Conservation (phyloP, 2,329 filamentous ascomycete genomes). For the Aureobasidium sp. region DNA sequence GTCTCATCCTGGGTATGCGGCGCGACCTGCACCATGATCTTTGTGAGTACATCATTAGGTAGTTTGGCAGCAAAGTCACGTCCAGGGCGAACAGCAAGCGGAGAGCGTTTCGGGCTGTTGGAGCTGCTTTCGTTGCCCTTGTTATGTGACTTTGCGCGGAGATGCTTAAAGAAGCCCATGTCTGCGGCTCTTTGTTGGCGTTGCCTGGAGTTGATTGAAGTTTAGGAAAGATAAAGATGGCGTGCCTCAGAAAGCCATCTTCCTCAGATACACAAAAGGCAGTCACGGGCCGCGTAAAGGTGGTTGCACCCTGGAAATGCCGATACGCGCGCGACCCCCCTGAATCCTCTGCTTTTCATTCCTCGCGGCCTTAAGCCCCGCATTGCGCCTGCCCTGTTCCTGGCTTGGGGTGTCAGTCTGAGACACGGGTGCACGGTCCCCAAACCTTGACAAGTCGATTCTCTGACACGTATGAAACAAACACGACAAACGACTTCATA, state of each 20-base stretch:
- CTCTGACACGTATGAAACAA: constrained; percentile 7
- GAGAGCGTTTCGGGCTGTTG: constrained; percentile 18
- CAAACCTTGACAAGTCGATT: neutral
- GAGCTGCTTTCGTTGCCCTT: constrained; percentile 31
- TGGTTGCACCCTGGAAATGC: neutral
- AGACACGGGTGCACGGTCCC: neutral
- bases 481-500: neutral
- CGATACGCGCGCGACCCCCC: neutral
- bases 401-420: neutral
- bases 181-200: neutral
- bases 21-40: constrained; percentile 76
- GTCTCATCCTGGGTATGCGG: constrained; percentile 71
- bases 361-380: neutral
- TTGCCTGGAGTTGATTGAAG: constrained; percentile 6
- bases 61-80: constrained; percentile 45
- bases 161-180: constrained; percentile 46
- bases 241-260: neutral
- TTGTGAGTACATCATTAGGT: constrained; percentile 61
- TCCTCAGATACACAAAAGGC: neutral
- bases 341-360: constrained; percentile 7
- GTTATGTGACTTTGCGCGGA: constrained; percentile 37
- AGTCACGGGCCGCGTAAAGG: constrained; percentile 6
- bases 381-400: neutral
- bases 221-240: constrained; percentile 5
- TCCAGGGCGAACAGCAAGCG: constrained; percentile 23